Base-by-base conservation (phyloP, 179 eudicot genomes). In the Beta corolliflora region DNA sequence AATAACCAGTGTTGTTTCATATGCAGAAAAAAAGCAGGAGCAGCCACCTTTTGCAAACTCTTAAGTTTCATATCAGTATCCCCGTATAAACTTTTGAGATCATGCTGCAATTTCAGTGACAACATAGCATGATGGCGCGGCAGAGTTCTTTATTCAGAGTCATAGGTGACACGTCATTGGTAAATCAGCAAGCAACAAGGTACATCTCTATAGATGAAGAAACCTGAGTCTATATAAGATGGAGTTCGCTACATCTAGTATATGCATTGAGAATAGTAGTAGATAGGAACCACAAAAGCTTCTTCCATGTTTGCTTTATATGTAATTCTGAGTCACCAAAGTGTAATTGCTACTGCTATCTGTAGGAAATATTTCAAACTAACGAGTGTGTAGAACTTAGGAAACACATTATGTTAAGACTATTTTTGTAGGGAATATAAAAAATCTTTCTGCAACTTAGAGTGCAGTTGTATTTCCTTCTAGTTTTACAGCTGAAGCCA, bases 1-100 rank as follows among this genome's bases (percentile, higher is more conserved):
- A 52, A 52, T 72, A 53, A 52, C 19, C 44, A 25, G 23, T 72
- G 16, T 55, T 50, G 76, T 72, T 72, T 68, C 76, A 72, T 72
- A 25, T 25, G 58, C 76, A 72, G 59, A 21, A 48, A 3, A 72
- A 52, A 15, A 12, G 44, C 58, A 50, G 60, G 76, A 52, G 44
- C 1, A 19, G 11, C 41, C 56, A 21, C 44, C 7, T 13, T 52
- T 50, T 5, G 76, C 59, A 23, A 36, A 52, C 11, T 72, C 15
- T 19, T 23, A 72, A 25, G 73, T 72, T 7, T 52, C 59, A 21
- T 52, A 52, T 53, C 76, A 50, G 41, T 41, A 23, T 72, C 18
- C 59, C 52, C 58, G 21, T 50, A 41, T 52, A n/a, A 52, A 50
- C 41, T 45, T 4, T 19, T 45, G 21, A 46, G 52, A 25, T 25